Percentiles rank a stretch among this genome's conserved stretches.
phyloP scores from a whole-genome alignment of 164 flowering plant genomes.

The Vitis riparia region DNA sequence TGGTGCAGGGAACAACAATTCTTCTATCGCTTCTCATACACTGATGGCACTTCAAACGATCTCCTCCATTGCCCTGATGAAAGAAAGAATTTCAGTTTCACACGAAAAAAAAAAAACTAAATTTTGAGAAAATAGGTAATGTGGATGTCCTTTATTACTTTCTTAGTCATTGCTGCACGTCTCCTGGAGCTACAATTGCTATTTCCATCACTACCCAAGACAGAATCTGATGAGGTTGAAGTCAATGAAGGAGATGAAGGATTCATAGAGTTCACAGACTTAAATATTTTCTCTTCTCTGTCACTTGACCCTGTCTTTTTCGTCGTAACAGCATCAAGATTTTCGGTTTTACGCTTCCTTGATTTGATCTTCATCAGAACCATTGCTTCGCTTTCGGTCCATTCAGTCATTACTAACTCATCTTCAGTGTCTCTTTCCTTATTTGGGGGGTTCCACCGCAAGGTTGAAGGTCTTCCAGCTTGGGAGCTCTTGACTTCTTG shows the following conservation, averaged over 20 bases:
- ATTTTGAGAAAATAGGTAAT: neutral
- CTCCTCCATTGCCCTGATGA: conserved; percentile 12
- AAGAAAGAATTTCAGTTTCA: conserved; percentile 9
- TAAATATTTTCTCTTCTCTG: neutral
- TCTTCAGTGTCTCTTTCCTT: conserved; percentile 7
- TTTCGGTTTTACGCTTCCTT: neutral
- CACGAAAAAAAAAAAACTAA: neutral
- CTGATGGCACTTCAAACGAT: conserved; percentile 48
- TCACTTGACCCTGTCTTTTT: neutral
- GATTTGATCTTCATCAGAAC: conserved; percentile 13
- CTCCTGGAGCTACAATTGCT: conserved; percentile 1
- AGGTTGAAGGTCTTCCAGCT: conserved; percentile 12
- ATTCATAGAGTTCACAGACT: neutral
- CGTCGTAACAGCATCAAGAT: too few species aligned
- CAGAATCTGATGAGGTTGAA: conserved; percentile 15
- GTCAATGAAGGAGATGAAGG: conserved; percentile 16
- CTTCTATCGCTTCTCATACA: conserved; percentile 43
- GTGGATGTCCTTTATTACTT: too few species aligned
- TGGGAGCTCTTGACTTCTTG: neutral
- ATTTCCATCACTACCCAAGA: conserved; percentile 8
- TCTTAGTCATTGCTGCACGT: neutral
- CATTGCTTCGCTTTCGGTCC: conserved; percentile 17
- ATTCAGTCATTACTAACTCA: conserved; percentile 5
- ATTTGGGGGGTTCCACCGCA: neutral
- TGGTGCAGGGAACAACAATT: conserved; percentile 47